Conservation (phyloP, 1,284 basidiomycete genomes). For the Ceratobasidium sp. region DNA sequence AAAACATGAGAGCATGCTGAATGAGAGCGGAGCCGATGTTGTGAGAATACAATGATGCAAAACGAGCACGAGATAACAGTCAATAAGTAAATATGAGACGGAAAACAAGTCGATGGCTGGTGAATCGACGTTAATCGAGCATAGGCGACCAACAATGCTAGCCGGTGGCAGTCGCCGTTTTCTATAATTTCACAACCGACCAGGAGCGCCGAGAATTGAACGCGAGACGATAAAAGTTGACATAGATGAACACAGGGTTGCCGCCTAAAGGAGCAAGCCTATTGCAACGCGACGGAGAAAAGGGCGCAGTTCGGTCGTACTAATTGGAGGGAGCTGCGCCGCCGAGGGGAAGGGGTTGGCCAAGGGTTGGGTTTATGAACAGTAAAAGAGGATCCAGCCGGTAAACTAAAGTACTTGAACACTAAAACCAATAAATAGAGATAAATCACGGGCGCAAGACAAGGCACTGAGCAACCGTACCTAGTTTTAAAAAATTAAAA, state of each 20-base stretch:
- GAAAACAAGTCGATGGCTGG: constrained; percentile 17
- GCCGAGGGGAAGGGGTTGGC: constrained; percentile 20
- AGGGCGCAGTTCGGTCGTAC: constrained; percentile 25
- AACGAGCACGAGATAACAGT: constrained; percentile 40
- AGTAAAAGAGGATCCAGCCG: constrained; percentile 35
- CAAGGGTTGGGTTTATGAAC: constrained; percentile 20
- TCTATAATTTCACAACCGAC: constrained; percentile 44
- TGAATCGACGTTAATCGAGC: constrained; percentile 19
- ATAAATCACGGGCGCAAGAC: constrained; percentile 8
- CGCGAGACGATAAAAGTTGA: constrained; percentile 26
- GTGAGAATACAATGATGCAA: constrained; percentile 44
- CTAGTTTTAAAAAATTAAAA: constrained; percentile 43
- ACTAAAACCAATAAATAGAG: constrained; percentile 20
- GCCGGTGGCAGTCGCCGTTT: constrained; percentile 34
- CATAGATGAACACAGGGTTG: constrained; percentile 1
- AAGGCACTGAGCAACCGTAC: neutral
- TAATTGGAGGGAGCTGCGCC: constrained; percentile 21
- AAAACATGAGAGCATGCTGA: constrained; percentile 42
- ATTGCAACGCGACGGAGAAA: neutral
- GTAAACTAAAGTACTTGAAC: constrained; percentile 38
- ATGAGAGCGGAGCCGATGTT: constrained; percentile 40
- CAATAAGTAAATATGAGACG: constrained; percentile 43
- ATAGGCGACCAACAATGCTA: constrained; percentile 30
- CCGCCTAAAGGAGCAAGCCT: constrained; percentile 3
- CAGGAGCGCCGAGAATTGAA: constrained; percentile 30